Percentiles rank a stretch among this genome's conserved stretches.
phyloP scores from a whole-genome alignment of 352 stramenopile genomes.

The Globisporangium recalcitrans region DNA sequence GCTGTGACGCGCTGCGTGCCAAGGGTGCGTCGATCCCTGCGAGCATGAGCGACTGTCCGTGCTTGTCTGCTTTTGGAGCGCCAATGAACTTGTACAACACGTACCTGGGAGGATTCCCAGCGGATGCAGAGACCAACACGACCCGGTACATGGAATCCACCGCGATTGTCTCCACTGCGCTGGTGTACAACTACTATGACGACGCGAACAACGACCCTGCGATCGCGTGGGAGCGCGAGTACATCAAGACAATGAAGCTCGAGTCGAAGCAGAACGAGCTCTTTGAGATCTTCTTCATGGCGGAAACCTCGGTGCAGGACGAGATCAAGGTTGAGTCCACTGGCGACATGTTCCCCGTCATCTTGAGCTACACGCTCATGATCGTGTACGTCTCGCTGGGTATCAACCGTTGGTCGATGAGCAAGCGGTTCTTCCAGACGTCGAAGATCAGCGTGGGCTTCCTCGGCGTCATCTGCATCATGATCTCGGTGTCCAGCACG shows the following conservation, averaged over 20 bases:
- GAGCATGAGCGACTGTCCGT: constrained; percentile 63
- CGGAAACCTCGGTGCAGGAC: constrained; percentile 51
- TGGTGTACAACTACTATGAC: constrained; percentile 66
- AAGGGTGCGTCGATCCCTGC: constrained; percentile 35
- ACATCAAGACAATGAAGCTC: constrained; percentile 52
- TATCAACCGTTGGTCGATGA: constrained; percentile 54
- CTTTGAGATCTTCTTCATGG: constrained; percentile 63
- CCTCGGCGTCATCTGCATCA: constrained; percentile 55
- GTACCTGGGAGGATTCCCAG: constrained; percentile 49
- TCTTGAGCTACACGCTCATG: constrained; percentile 60
- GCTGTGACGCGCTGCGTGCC: constrained; percentile 27
- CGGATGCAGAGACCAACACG: constrained; percentile 42
- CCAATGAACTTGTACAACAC: constrained; percentile 74
- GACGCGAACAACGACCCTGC: constrained; percentile 34
- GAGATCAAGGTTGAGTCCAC: constrained; percentile 54
- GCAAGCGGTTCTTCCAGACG: constrained; percentile 48
- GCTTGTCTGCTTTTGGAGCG: constrained; percentile 50
- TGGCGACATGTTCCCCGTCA: constrained; percentile 36
- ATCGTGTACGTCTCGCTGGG: constrained; percentile 62
- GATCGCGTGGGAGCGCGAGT: constrained; percentile 63
- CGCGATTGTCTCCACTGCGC: constrained; percentile 44
- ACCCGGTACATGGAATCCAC: constrained; percentile 40
- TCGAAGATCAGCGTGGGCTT: constrained; percentile 66
- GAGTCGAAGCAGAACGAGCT: constrained; percentile 40
- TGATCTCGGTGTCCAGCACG: constrained; percentile 52